Evolutionary conservation across 257 asterid species (phyloP).

Genomic region (Ballota nigra): DNA sequence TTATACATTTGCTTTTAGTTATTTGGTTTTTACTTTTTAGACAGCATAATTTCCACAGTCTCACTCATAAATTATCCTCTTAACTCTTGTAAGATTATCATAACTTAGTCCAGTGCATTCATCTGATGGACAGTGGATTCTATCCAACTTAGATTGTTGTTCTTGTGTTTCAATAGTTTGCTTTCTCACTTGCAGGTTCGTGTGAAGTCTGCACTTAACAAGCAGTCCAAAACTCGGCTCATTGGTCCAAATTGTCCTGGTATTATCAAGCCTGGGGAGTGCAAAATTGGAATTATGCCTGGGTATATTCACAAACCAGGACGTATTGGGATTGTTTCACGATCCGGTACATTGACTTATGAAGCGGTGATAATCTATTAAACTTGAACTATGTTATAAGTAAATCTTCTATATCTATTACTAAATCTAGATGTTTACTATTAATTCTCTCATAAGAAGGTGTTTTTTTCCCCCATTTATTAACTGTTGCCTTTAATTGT

Average conservation of each 20-base stretch:
- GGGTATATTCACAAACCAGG: conserved; percentile 99
- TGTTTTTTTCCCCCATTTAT: background rate
- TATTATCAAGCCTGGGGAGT: conserved; percentile 97
- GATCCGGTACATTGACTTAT: conserved; percentile 81
- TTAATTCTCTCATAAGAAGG: background rate
- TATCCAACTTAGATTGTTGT: background rate
- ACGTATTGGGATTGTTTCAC: conserved; percentile 86
- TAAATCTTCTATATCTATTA: background rate
- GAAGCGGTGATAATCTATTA: conserved; percentile 62
- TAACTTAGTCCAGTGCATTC: conserved; percentile 7
- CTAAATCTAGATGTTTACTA: background rate
- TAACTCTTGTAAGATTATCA: background rate
- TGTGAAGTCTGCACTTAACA: conserved; percentile 74
- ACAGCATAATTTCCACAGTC: background rate
- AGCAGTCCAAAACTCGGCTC: conserved; percentile 82
- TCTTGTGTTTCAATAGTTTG: background rate
- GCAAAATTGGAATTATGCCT: conserved; percentile 98
- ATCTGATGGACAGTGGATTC: background rate
- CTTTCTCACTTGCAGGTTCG: conserved; percentile 20
- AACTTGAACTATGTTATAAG: conserved; percentile 2
- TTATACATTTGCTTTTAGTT: background rate
- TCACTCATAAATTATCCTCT: background rate
- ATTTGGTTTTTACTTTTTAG: background rate
- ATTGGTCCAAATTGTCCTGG: conserved; percentile 99
- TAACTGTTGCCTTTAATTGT: background rate